Conservation (phyloP, 805 yeast species). For the Ogataea glucozyma region DNA sequence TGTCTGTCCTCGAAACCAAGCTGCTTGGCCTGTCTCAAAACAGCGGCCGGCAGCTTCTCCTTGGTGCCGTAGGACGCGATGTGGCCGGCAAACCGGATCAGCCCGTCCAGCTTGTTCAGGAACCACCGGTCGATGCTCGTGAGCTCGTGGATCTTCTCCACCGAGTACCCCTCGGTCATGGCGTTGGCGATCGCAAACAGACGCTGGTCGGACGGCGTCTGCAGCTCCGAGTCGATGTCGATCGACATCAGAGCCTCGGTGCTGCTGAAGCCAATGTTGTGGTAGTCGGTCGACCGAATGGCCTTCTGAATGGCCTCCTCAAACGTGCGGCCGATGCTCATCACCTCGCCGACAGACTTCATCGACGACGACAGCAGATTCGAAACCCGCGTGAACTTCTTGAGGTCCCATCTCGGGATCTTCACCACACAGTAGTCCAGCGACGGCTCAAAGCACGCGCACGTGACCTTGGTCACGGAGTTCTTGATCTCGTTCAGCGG, state of each 20-base stretch:
- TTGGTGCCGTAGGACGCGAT: conserved; percentile 57
- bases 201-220: conserved; percentile 97
- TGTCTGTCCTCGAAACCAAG: conserved; percentile 97
- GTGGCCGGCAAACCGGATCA: conserved; percentile 69
- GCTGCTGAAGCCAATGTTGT: conserved; percentile 88
- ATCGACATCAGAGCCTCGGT: conserved; percentile 85
- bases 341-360: conserved; percentile 99
- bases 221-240: conserved; percentile 89
- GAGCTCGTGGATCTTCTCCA: conserved; percentile 86
- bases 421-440: conserved; percentile 95
- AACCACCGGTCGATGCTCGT: conserved; percentile 97
- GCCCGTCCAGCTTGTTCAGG: conserved; percentile 76
- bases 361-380: conserved; percentile 85
- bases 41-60: conserved; percentile 60
- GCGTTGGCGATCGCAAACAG: conserved; percentile 97
- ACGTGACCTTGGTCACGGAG: conserved; percentile 90
- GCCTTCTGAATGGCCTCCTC: conserved; percentile 99
- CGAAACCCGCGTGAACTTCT: conserved; percentile 91
- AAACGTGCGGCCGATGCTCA: conserved; percentile 96
- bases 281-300: conserved; percentile 93
- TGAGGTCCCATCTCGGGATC: conserved; percentile 98
- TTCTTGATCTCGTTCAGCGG: conserved; percentile 89
- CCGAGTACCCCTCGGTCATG: conserved; percentile 81
- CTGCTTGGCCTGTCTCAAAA: conserved; percentile 87
- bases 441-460: conserved; percentile 97